phyloP scores from a whole-genome alignment of 768 basidiomycete species.

The Gloeostereum incarnatum region DNA sequence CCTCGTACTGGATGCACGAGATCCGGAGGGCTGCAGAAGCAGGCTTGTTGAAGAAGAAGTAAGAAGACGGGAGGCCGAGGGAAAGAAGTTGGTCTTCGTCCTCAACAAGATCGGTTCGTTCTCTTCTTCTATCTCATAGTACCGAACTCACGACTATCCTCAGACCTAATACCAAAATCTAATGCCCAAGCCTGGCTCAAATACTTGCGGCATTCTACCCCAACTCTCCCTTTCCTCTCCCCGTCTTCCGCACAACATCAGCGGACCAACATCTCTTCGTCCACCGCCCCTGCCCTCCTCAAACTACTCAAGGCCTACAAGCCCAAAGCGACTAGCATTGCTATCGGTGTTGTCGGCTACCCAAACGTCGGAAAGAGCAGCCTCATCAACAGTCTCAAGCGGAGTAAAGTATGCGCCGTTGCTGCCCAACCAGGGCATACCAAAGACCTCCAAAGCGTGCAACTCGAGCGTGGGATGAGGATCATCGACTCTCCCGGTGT shows the following conservation, averaged over 20 bases:
- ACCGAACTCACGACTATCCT: neutral
- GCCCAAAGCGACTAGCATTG: constrained; percentile 61
- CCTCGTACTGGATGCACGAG: constrained; percentile 86
- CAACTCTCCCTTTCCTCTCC: constrained; percentile 87
- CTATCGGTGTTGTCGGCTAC: constrained; percentile 90
- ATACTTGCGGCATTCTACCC: constrained; percentile 86
- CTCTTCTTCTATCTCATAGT: constrained; percentile 1
- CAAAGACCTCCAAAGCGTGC: constrained; percentile 83
- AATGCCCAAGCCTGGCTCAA: constrained; percentile 89
- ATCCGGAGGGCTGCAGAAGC: constrained; percentile 91
- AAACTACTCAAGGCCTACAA: constrained; percentile 81
- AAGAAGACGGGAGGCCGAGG: constrained; percentile 70
- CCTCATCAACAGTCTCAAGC: constrained; percentile 86
- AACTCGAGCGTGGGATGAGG: constrained; percentile 85
- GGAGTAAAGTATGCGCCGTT: constrained; percentile 86
- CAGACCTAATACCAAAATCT: constrained; percentile 82
- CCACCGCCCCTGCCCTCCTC: constrained; percentile 68
- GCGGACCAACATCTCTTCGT: constrained; percentile 71
- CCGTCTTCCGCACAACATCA: constrained; percentile 69
- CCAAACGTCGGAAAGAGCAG: constrained; percentile 97
- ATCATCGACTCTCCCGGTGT: constrained; percentile 96
- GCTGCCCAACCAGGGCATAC: constrained; percentile 95
- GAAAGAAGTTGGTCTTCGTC: constrained; percentile 89
- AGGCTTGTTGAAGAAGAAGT: constrained; percentile 93
- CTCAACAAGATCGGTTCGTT: constrained; percentile 92